These are phyloP conservation scores for Myxozyma geophila DNA, from an alignment of 805 yeast genomes.

Conservation along the genomic window DNA sequence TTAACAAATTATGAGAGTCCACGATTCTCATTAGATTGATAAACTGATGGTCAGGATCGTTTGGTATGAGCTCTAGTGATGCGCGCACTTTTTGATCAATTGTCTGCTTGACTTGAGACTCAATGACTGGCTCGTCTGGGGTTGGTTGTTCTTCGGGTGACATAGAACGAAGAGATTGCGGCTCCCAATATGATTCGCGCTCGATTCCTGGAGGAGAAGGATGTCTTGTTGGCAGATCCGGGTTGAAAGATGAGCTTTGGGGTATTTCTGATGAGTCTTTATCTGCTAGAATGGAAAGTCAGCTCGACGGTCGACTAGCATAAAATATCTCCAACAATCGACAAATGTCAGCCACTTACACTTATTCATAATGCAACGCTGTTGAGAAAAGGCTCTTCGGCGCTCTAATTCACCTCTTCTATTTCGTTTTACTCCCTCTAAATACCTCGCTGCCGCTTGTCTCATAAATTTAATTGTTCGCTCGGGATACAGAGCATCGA, in stretches of 20 bases:
- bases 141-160: not conserved
- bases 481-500: conserved; percentile 23
- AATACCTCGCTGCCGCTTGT: conserved; percentile 4
- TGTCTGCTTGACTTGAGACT: not conserved
- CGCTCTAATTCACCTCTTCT: not conserved
- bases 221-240: not conserved
- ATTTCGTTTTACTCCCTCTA: not conserved
- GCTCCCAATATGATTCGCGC: conserved; percentile 7
- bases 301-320: not conserved
- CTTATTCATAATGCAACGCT: not conserved
- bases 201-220: not conserved
- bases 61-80: conserved; percentile 12
- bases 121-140: not conserved
- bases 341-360: not conserved
- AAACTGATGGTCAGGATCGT: conserved; percentile 20
- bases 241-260: not conserved
- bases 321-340: not conserved
- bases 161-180: conserved; percentile 2
- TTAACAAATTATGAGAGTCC: conserved; percentile 10
- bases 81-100: conserved; percentile 1
- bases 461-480: conserved; percentile 20
- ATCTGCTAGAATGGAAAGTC: not conserved
- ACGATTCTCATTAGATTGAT: conserved; percentile 14
- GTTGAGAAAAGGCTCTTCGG: conserved; percentile 5
- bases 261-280: not conserved